Base-by-base conservation (phyloP, 1,139 yeast species). In the Keqinozyma sinolaborantium region DNA sequence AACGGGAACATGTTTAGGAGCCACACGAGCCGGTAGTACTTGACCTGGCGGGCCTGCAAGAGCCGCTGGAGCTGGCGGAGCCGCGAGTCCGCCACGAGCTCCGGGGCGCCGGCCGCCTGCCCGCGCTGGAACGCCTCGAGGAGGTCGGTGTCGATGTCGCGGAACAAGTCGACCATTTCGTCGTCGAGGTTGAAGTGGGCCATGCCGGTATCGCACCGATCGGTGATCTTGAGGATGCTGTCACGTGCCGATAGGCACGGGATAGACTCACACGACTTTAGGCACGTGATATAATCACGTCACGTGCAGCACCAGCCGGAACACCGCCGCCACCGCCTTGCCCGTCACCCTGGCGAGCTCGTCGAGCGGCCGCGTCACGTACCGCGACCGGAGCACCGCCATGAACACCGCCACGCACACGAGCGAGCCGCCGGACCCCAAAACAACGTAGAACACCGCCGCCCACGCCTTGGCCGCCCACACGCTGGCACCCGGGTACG, bases 1-100 rank as follows among this genome's bases (percentile, higher is more conserved):
- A 61, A 38, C 0, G 70, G 67, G 2, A 62, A 25, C 3, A 33
- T 31, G 7, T 35, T 51, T 34, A 36, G 44, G 12, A 33, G 31
- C 55, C 56, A 52, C 32, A 41, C 27, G 2, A 49, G n/a, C 19
- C 34, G 28, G 8, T 40, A 27, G 25, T 42, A 43, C 10, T 24
- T 16, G 12, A n/a, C 23, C 11, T 26, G 20, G 9, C 11, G 16
- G 13, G 16, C 28, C 2, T 25, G 24, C 6, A 42, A 26, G 5
- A 44, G 26, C 9, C 35, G 39, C 21, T 47, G 41, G 21, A 51
- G 28, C 15, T 40, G 36, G 4, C 43, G 47, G 14, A 42, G 14
- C 21, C 41, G 31, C 25, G 32, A 26, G 20, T 44, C 35, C 13
- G 41, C 50, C 7, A 50, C 43, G 2, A 48, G 46, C 4, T 30